Evolutionary conservation across 164 flowering plant genomes (phyloP).

Genomic region (Cinnamomum chago): DNA sequence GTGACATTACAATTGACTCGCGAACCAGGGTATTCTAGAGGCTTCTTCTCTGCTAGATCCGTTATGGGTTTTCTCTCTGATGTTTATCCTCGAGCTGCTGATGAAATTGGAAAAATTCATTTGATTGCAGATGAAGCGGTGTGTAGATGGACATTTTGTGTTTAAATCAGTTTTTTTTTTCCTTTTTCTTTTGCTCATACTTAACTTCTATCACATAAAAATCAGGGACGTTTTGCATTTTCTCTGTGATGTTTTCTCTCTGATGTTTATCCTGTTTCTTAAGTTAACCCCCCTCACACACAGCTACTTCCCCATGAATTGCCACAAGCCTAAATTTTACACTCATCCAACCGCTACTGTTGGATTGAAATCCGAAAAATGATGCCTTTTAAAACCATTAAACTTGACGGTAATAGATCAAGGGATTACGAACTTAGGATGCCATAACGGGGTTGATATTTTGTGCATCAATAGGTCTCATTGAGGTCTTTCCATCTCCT

Average conservation of each 20-base stretch:
- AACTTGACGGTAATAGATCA: no score
- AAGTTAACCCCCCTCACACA: no score
- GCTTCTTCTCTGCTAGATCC: conserved; percentile 76
- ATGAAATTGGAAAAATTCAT: conserved; percentile 87
- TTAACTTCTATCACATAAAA: neutral
- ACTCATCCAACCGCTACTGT: no score
- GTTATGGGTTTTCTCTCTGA: conserved; percentile 88
- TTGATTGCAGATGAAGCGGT: conserved; percentile 93
- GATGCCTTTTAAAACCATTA: no score
- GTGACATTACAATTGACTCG: conserved; percentile 80
- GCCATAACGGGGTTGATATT: no score
- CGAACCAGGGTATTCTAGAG: conserved; percentile 50
- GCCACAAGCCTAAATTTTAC: no score
- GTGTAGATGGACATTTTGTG: conserved; percentile 8
- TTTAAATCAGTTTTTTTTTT: neutral
- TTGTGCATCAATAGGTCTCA: no score
- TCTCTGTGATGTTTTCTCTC: neutral
- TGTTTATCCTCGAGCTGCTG: conserved; percentile 82
- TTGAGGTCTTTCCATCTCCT: no score
- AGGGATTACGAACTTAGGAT: no score
- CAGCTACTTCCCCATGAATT: no score
- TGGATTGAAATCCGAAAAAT: no score
- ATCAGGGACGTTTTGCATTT: neutral
- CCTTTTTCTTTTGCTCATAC: no score
- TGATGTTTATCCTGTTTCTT: neutral